These are phyloP conservation scores for Haematococcus sp. DNA, from an alignment of 139 green algal genomes.

Conservation along the genomic window DNA sequence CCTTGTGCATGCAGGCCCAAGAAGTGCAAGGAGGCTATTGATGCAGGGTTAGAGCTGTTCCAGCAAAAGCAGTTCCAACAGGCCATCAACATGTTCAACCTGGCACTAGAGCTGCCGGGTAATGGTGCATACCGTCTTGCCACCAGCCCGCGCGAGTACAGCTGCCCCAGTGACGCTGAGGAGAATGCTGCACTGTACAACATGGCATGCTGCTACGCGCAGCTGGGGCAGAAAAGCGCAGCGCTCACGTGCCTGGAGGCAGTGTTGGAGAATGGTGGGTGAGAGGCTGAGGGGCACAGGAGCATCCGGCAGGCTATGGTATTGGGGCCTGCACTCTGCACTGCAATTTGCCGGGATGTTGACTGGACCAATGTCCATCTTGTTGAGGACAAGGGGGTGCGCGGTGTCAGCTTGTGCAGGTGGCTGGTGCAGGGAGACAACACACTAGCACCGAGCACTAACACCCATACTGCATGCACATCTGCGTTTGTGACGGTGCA, in stretches of 20 bases:
- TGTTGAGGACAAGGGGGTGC: no score
- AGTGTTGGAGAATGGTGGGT: slow-evolving; percentile 49
- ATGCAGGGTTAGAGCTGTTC: slow-evolving; percentile 54
- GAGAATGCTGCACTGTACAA: slow-evolving; percentile 69
- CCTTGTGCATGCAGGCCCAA: slow-evolving; percentile 28
- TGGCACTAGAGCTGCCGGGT: slow-evolving; percentile 64
- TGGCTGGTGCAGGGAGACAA: no score
- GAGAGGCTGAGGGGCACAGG: neutral
- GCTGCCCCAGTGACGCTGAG: slow-evolving; percentile 63
- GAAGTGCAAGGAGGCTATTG: slow-evolving; percentile 61
- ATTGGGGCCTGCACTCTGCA: no score
- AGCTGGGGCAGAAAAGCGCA: slow-evolving; percentile 39
- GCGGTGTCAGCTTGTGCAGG: no score
- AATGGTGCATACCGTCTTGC: slow-evolving; percentile 49
- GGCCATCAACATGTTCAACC: slow-evolving; percentile 64
- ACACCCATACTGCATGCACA: no score
- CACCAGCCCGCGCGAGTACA: slow-evolving; percentile 46
- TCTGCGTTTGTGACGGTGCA: no score
- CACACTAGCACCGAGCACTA: no score
- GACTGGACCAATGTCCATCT: no score
- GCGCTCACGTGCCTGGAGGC: slow-evolving; percentile 64
- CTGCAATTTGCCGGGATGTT: no score
- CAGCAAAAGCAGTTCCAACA: slow-evolving; percentile 26
- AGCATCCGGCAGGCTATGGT: neutral
- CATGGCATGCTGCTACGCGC: slow-evolving; percentile 58